Percentiles rank a stretch among this genome's conserved stretches.
Conservation (phyloP, 2,329 filamentous ascomycete species). For the Diaporthe citrichinensis region DNA sequence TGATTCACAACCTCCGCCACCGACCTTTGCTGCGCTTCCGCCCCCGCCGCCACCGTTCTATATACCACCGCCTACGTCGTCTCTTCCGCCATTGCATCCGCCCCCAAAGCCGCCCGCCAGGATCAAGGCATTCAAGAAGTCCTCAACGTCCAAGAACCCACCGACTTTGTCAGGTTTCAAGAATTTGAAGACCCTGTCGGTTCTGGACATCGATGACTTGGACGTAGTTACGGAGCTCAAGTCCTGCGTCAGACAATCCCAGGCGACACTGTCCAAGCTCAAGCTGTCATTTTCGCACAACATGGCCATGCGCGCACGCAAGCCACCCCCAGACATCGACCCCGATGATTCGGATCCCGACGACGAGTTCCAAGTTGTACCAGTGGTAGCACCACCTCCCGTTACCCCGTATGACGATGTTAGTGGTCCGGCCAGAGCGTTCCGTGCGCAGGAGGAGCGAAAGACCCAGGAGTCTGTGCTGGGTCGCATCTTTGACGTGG, state of each 20-base stretch:
- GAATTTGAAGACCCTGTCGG: constrained; percentile 64
- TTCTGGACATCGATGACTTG: constrained; percentile 73
- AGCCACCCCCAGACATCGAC: constrained; percentile 55
- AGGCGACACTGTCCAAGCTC: constrained; percentile 67
- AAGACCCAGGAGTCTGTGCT: constrained; percentile 68
- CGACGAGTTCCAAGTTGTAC: constrained; percentile 66
- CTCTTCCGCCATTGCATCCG: constrained; percentile 47
- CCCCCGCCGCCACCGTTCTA: constrained; percentile 45
- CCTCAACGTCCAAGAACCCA: constrained; percentile 54
- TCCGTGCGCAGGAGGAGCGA: constrained; percentile 66
- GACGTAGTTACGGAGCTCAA: constrained; percentile 70
- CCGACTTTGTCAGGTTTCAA: constrained; percentile 71
- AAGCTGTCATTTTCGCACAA: constrained; percentile 71
- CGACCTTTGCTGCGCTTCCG: constrained; percentile 41
- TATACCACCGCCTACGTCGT: constrained; percentile 46
- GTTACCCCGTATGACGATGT: constrained; percentile 52
- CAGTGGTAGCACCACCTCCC: constrained; percentile 46
- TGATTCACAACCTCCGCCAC: constrained; percentile 40
- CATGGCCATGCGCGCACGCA: constrained; percentile 63
- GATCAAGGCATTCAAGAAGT: constrained; percentile 52
- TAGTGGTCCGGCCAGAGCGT: constrained; percentile 59
- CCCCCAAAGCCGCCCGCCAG: constrained; percentile 55
- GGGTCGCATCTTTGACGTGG: constrained; percentile 66
- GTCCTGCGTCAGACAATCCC: constrained; percentile 67
- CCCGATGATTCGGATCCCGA: constrained; percentile 64